Percentiles rank a stretch among this genome's conserved stretches.
These are phyloP conservation scores for Trichoderma virens DNA, from an alignment of 495 filamentous ascomycete species.

Conservation along the genomic window DNA sequence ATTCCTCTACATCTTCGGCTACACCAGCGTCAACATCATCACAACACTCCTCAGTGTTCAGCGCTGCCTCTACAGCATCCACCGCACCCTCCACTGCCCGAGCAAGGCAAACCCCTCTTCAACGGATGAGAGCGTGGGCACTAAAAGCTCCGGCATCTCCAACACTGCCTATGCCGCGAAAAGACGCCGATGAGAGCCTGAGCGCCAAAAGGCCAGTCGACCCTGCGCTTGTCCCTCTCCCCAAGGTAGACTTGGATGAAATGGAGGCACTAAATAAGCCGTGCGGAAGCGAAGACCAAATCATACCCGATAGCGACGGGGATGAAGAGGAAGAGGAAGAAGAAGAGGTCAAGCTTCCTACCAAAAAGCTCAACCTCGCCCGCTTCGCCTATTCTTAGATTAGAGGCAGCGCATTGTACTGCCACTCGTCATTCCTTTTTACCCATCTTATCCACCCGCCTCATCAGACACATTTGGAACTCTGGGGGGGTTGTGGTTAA, in stretches of 20 bases:
- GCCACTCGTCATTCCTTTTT: not conserved
- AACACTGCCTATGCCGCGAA: slow-evolving; percentile 32
- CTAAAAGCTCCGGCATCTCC: slow-evolving; percentile 18
- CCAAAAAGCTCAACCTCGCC: slow-evolving; percentile 4
- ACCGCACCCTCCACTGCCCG: slow-evolving; percentile 23
- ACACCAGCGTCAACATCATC: slow-evolving; percentile 31
- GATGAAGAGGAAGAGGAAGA: slow-evolving; percentile 38
- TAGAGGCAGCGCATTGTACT: not conserved
- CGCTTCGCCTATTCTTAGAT: slow-evolving; percentile 5
- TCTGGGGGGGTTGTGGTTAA: not conserved
- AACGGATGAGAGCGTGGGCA: slow-evolving; percentile 39
- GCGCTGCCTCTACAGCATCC: slow-evolving; percentile 11
- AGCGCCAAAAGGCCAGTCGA: slow-evolving; percentile 23
- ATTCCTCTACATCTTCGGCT: slow-evolving; percentile 20
- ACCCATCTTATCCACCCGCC: not conserved
- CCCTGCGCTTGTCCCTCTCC: slow-evolving; percentile 34
- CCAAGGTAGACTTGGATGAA: slow-evolving; percentile 32
- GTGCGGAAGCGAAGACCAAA: slow-evolving; percentile 68
- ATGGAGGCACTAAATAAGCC: slow-evolving; percentile 28
- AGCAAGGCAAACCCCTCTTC: slow-evolving; percentile 32
- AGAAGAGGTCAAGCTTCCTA: slow-evolving; percentile 4
- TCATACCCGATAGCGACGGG: slow-evolving; percentile 63
- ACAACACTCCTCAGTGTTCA: slow-evolving; percentile 18
- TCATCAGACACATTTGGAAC: not conserved
- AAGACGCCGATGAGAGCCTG: slow-evolving; percentile 28